Evolutionary conservation across 768 basidiomycete species (phyloP), one percentile per base, ranked within the genome.

Genomic region (Lentinula lateritia): DNA sequence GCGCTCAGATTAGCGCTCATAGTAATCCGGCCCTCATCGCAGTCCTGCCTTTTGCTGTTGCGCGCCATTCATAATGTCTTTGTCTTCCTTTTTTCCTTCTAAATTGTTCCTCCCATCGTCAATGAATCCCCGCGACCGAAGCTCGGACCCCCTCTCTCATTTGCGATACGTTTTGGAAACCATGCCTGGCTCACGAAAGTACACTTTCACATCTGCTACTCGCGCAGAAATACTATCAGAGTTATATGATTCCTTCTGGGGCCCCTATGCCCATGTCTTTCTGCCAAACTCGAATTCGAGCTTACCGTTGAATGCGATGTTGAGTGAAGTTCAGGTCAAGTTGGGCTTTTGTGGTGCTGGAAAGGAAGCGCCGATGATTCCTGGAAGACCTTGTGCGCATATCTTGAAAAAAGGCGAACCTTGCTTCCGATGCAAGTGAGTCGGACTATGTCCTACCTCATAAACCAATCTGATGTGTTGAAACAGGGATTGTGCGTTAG

Each of bases 351-450:
- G 75, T 0, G 86, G 84, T 9, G 84, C 82, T 8, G 86, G 83
- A n/a, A 80, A 80, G 62, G 82, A 84, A 34, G 83, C 85, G 28
- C 80, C 80, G 8, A 69, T 84, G 0, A 72, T 83, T 16, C 87
- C 87, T n/a, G 92, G 90, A 8, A 79, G 86, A 64, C 83, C 88
- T 0, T 96, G 94, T 69, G 89, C 87, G 2, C 84, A 90, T 69
- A 90, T 95, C 45, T 93, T 96, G 74, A 88, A 86, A 72, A 91
- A 91, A 67, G 94, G 94, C 20, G 94, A 97, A 73, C 88, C 88
- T 66, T 94, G 94, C 67, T 96, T 95, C 73, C 82, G 93, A 54
- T 96, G 94, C 90, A 92, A 92, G 93, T 93, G 69, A 77, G 92
- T 53, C 41, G 34, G 46, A 48, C 45, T 38, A 52, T 61, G 28